Evolutionary conservation across 1,284 basidiomycete species (phyloP).

Genomic region (Kwoniella shivajii): DNA sequence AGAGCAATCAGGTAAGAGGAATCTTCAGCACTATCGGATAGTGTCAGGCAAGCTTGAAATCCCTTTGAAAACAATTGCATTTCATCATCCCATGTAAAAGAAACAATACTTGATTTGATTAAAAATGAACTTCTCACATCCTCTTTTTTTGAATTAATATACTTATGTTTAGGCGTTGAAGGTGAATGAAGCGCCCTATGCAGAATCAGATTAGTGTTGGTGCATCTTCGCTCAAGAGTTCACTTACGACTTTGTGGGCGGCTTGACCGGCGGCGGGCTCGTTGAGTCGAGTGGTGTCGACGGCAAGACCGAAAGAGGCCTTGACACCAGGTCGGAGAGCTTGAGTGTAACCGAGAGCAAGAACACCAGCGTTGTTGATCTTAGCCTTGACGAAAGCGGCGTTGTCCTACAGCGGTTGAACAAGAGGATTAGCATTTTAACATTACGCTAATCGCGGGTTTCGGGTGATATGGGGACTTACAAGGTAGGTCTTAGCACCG

Average conservation of each 20-base stretch:
- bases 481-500: conserved; percentile 81
- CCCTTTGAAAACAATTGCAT: conserved; percentile 6
- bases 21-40: no score
- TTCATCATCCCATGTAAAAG: conserved; percentile 3
- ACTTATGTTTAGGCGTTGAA: conserved; percentile 56
- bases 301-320: conserved; percentile 83
- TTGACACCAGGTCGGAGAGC: conserved; percentile 91
- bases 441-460: no score
- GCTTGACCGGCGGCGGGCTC: conserved; percentile 59
- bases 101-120: not conserved
- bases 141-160: not conserved
- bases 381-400: conserved; percentile 96
- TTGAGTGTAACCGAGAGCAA: conserved; percentile 90
- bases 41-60: no score
- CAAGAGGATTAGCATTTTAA: not conserved
- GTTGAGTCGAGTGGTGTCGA: conserved; percentile 86
- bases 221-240: not conserved
- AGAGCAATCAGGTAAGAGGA: no score
- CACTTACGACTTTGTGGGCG: conserved; percentile 59
- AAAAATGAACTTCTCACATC: conserved; percentile 2
- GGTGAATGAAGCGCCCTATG: conserved; percentile 58
- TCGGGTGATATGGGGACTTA: no score
- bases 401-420: conserved; percentile 63
- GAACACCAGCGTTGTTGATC: conserved; percentile 94
- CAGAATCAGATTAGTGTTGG: conserved; percentile 5